Evolutionary conservation across 163 green algal genomes (phyloP).

Genomic region (Smithsoniella earleae): DNA sequence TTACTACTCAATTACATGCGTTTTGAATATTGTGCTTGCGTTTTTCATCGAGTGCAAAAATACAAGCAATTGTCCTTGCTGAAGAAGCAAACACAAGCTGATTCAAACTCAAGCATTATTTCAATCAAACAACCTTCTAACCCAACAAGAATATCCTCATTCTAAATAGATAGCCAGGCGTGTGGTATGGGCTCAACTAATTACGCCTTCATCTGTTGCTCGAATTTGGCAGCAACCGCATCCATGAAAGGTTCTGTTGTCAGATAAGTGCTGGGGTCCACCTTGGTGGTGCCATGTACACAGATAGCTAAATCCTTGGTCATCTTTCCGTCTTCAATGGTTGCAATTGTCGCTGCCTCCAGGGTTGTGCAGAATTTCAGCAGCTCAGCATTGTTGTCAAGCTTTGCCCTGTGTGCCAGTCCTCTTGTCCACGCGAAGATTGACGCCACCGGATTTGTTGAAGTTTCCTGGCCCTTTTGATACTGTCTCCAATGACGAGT

Average conservation of each 20-base stretch:
- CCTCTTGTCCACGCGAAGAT: conserved; percentile 95
- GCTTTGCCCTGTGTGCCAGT: conserved; percentile 81
- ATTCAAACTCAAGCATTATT: no score
- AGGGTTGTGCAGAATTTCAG: conserved; percentile 64
- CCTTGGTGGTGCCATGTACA: conserved; percentile 72
- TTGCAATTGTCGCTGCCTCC: conserved; percentile 76
- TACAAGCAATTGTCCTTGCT: no score
- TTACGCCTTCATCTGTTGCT: conserved; percentile 12
- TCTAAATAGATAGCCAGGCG: no score
- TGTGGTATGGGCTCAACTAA: no score
- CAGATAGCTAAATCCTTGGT: conserved; percentile 96
- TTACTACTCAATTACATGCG: no score
- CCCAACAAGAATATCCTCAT: no score
- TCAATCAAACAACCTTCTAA: no score
- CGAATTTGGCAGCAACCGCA: conserved; percentile 47
- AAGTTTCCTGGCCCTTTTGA: conserved; percentile 88
- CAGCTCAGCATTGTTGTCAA: conserved; percentile 74
- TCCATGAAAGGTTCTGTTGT: conserved; percentile 94
- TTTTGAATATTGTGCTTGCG: no score
- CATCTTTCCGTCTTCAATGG: conserved; percentile 77
- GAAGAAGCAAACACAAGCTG: no score
- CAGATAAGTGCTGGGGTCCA: conserved; percentile 61
- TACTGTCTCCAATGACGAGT: conserved; percentile 91
- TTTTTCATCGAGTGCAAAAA: no score
- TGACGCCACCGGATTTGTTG: conserved; percentile 88